These are phyloP conservation scores for Zizania latifolia DNA, from an alignment of 176 grass and related monocot species.

Conservation along the genomic window DNA sequence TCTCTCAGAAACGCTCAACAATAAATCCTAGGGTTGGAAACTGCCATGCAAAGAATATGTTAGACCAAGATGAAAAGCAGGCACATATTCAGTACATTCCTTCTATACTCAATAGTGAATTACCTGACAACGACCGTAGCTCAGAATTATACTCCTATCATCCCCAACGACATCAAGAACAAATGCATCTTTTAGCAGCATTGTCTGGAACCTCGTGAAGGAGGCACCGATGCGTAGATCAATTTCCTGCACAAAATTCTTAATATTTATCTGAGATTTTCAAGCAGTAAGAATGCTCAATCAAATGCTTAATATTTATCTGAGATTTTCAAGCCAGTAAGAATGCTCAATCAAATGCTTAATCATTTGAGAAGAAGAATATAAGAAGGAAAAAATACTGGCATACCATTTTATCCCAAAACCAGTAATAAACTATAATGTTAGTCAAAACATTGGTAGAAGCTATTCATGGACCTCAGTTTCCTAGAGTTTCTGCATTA, in stretches of 20 bases:
- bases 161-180: slow-evolving; percentile 64
- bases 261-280: slow-evolving; percentile 21
- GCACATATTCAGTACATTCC: background rate
- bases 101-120: slow-evolving; percentile 1
- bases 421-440: background rate
- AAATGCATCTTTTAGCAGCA: slow-evolving; percentile 90
- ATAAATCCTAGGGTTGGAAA: slow-evolving; percentile 99
- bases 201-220: slow-evolving; percentile 98
- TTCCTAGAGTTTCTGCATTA: background rate
- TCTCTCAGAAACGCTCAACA: slow-evolving; percentile 91
- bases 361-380: slow-evolving; percentile 25
- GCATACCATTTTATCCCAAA: background rate
- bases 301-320: slow-evolving; percentile 11
- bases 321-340: slow-evolving; percentile 19
- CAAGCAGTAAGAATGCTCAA: slow-evolving; percentile 9
- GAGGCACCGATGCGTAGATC: slow-evolving; percentile 92
- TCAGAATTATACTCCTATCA: slow-evolving; percentile 80
- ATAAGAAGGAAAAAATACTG: slow-evolving; percentile 7
- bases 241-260: slow-evolving; percentile 63
- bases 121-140: slow-evolving; percentile 98
- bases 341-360: slow-evolving; percentile 9
- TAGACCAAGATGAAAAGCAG: slow-evolving; percentile 14
- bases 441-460: slow-evolving; percentile 18
- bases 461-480: slow-evolving; percentile 1
- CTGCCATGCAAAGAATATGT: slow-evolving; percentile 40